Conservation (phyloP, 306 rosid species). For the Herpetospermum pedunculosum region DNA sequence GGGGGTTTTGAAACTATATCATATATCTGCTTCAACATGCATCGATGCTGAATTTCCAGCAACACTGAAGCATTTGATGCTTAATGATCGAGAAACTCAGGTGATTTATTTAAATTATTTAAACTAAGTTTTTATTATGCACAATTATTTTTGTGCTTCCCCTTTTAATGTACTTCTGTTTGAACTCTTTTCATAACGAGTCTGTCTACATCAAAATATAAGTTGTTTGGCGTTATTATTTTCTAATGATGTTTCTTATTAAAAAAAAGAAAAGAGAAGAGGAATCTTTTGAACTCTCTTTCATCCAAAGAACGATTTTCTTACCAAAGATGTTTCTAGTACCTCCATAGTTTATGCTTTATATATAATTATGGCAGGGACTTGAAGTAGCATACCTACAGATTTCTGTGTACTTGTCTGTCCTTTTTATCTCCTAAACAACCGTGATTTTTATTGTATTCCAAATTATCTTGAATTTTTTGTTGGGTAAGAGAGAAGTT, state of each 20-base stretch:
- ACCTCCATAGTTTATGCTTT: background rate
- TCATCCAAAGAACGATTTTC: background rate
- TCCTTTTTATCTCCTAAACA: background rate
- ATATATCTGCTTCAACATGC: conserved; percentile 86
- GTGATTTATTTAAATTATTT: conserved; percentile 22
- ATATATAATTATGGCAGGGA: background rate
- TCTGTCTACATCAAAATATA: background rate
- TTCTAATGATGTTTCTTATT: background rate
- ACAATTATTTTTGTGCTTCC: background rate
- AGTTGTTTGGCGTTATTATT: background rate
- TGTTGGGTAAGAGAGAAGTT: background rate
- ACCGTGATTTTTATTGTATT: background rate
- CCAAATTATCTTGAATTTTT: background rate
- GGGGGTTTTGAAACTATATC: conserved; percentile 89
- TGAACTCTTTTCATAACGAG: background rate
- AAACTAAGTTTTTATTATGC: background rate
- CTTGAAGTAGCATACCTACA: background rate
- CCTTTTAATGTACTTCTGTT: background rate
- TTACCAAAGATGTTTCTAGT: background rate
- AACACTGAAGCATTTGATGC: conserved; percentile 75
- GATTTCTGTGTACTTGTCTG: background rate
- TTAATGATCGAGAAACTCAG: conserved; percentile 85
- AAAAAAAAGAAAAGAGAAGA: background rate
- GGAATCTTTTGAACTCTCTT: background rate
- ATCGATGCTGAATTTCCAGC: conserved; percentile 82